Base-by-base conservation (phyloP, 495 filamentous ascomycete species). In the Massariosphaeria phaeospora region DNA sequence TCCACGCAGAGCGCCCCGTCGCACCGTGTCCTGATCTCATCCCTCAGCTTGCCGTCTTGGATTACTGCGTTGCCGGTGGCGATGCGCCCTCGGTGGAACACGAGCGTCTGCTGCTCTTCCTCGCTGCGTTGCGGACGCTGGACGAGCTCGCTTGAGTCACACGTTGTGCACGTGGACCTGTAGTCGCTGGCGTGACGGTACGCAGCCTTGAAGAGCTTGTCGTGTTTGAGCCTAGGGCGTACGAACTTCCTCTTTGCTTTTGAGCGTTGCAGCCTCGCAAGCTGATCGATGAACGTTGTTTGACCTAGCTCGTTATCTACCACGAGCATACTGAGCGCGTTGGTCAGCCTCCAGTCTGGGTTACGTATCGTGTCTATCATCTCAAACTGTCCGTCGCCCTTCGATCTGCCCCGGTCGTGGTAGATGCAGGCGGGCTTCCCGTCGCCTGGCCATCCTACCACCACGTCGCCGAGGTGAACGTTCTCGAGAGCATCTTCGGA, bases 381-480 rank as follows among this genome's bases (percentile, higher is more conserved):
- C 47, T 39, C 42, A 17, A 33, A 13, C 29, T 33, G 29, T 12
- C 52, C 52, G 40, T 44, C 29, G 5, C 30, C 33, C 34, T 56
- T 47, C 15, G 34, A 17, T 27, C 31, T 56, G 11, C 52, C 43
- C 2, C 34, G 34, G 52, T 56, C 45, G 23, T 50, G n/a, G 47
- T 38, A 50, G 47, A 39, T 34, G 15, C 47, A 50, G 4, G 47
- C 33, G 15, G 47, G 47, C 47, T 38, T 50, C 47, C 31, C 20
- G 11, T 39, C 47, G 15, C 47, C 33, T 13, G 47, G 31, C 31
- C 33, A 50, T 31, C 46, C 46, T 10, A 49, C 52, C 4, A 57
- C 46, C 24, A 50, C 44, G 29, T 57, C 35, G 5, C 46, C 34
- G n/a, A 50, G 44, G 29, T 50, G 38, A 21, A 57, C 45, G 24